Evolutionary conservation across 2,329 filamentous ascomycete genomes (phyloP).

Genomic region (Cyphellophora attinorum): DNA sequence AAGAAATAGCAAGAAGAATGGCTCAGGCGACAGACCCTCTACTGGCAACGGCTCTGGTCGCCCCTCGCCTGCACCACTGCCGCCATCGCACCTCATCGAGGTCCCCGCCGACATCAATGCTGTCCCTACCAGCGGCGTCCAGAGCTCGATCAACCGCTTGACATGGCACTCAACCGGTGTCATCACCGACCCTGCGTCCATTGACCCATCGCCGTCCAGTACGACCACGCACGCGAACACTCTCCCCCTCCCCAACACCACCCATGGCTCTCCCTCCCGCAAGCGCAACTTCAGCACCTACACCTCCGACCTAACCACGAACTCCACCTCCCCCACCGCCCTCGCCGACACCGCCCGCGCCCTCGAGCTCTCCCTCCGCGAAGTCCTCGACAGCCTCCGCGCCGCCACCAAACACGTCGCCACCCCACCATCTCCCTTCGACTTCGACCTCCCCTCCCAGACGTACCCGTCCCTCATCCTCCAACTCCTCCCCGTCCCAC

Average conservation of each 20-base stretch:
- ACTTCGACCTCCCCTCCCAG: slow-evolving; percentile 76
- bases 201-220: slow-evolving; percentile 33
- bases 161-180: slow-evolving; percentile 71
- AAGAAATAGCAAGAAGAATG: slow-evolving; percentile 50
- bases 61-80: slow-evolving; percentile 24
- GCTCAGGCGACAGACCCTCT: slow-evolving; percentile 50
- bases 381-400: slow-evolving; percentile 70
- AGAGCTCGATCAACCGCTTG: slow-evolving; percentile 46
- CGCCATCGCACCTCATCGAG: slow-evolving; percentile 12
- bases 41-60: slow-evolving; percentile 30
- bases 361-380: slow-evolving; percentile 73
- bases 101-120: slow-evolving; percentile 7
- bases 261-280: slow-evolving; percentile 20
- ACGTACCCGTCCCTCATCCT: slow-evolving; percentile 80
- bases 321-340: slow-evolving; percentile 3
- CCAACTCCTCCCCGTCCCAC: slow-evolving; percentile 68
- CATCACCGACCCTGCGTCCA: slow-evolving; percentile 61
- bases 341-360: slow-evolving; percentile 63
- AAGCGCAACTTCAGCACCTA: slow-evolving; percentile 17
- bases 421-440: slow-evolving; percentile 43
- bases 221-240: slow-evolving; percentile 20
- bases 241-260: slow-evolving; percentile 15
- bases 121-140: slow-evolving; percentile 11
- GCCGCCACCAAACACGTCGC: slow-evolving; percentile 52
- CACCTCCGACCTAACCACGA: slow-evolving; percentile 12